Percentiles rank a stretch among this genome's conserved stretches.
Evolutionary conservation across 1,284 basidiomycete species (phyloP).

Genomic region (Marasmius fiardii): DNA sequence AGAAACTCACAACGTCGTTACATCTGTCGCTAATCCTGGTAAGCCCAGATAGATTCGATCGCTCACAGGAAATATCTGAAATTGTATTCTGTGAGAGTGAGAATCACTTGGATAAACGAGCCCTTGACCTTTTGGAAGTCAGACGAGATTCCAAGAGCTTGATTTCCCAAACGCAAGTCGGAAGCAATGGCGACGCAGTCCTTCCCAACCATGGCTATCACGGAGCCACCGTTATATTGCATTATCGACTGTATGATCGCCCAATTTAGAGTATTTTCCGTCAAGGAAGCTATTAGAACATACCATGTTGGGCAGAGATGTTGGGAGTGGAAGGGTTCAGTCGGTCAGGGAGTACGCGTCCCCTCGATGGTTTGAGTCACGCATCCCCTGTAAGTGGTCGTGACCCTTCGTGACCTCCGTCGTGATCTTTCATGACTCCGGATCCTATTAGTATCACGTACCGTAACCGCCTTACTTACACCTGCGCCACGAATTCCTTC

Average conservation of each 20-base stretch:
- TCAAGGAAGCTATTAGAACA: constrained; percentile 13
- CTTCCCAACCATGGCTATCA: constrained; percentile 98
- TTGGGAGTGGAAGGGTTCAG: constrained; percentile 9
- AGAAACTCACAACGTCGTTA: constrained; percentile 77
- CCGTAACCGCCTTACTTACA: too few species aligned
- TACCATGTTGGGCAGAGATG: constrained; percentile 35
- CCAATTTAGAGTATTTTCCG: background rate
- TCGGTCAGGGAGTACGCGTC: constrained; percentile 25
- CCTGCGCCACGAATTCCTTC: too few species aligned
- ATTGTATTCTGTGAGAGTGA: constrained; percentile 6
- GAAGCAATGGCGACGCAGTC: constrained; percentile 99
- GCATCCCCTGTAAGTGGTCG: constrained; percentile 21
- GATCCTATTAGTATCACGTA: too few species aligned
- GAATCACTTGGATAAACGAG: background rate
- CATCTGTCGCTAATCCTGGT: constrained; percentile 92
- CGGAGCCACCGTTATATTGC: constrained; percentile 94
- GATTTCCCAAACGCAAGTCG: constrained; percentile 90
- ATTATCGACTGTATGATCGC: constrained; percentile 62
- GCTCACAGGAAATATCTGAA: constrained; percentile 89
- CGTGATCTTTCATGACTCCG: too few species aligned
- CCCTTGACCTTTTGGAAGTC: constrained; percentile 90
- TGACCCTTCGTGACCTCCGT: constrained; percentile 1
- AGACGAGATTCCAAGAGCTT: constrained; percentile 84
- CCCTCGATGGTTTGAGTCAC: constrained; percentile 23
- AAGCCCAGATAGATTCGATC: constrained; percentile 93